Evolutionary conservation across 2,329 filamentous ascomycete species (phyloP).

Genomic region (Colletotrichum lindemuthianum): DNA sequence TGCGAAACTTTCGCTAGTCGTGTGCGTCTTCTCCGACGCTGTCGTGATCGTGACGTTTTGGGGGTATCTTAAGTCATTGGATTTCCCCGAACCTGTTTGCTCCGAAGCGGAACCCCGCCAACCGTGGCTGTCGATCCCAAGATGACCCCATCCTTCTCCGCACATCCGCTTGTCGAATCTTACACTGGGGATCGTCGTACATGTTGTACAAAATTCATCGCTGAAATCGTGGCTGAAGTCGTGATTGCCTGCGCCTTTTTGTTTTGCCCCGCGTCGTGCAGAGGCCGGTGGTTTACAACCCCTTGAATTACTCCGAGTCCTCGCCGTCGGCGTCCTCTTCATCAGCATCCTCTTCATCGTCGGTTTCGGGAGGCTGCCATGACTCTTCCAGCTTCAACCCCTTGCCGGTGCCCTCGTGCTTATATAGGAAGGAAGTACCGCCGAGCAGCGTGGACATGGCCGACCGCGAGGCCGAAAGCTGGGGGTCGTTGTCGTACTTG

Average conservation of each 20-base stretch:
- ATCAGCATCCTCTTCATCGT: conserved; percentile 62
- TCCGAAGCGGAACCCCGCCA: no score
- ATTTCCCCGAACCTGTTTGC: background rate
- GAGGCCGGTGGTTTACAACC: background rate
- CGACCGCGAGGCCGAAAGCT: conserved; percentile 64
- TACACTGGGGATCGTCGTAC: conserved; percentile 12
- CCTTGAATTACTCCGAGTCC: conserved; percentile 36
- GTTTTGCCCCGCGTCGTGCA: background rate
- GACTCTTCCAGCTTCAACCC: conserved; percentile 85
- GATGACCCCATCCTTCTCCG: background rate
- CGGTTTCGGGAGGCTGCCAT: conserved; percentile 75
- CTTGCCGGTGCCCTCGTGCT: conserved; percentile 67
- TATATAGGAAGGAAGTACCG: conserved; percentile 52
- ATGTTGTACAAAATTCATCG: conserved; percentile 28
- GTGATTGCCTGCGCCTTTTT: conserved; percentile 21
- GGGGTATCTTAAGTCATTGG: no score
- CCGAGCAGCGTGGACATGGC: conserved; percentile 66
- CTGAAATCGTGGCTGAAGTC: conserved; percentile 4
- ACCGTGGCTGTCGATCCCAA: background rate
- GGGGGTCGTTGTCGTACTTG: conserved; percentile 59
- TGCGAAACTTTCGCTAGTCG: background rate
- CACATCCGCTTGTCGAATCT: background rate
- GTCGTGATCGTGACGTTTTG: no score
- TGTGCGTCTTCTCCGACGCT: no score
- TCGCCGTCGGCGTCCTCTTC: conserved; percentile 48